Percentiles rank a stretch among this genome's conserved stretches.
phyloP scores from a whole-genome alignment of 176 grass and related monocot species.

The Paspalum notatum region DNA sequence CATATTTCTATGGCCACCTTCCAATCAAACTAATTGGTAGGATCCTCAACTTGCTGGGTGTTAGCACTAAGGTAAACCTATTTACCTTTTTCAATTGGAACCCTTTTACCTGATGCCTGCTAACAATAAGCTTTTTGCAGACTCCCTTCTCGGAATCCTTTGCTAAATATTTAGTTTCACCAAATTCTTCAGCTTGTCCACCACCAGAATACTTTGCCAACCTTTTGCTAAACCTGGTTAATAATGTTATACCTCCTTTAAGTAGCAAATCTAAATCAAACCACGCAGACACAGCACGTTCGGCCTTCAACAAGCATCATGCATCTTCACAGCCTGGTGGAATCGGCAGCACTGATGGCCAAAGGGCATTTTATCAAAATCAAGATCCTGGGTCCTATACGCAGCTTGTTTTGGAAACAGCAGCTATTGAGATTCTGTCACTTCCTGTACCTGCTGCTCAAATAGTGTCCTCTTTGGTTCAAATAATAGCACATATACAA shows the following conservation, averaged over 20 bases:
- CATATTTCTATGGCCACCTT: conserved; percentile 95
- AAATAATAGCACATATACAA: conserved; percentile 88
- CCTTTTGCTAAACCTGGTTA: conserved; percentile 89
- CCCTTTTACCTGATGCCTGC: conserved; percentile 22
- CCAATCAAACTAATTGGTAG: conserved; percentile 83
- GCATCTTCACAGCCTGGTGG: conserved; percentile 62
- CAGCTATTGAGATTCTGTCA: conserved; percentile 95
- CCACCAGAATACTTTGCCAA: conserved; percentile 93
- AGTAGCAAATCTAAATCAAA: conserved; percentile 85
- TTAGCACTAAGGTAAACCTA: conserved; percentile 80
- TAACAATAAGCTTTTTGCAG: conserved; percentile 53
- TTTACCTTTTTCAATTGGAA: conserved; percentile 9
- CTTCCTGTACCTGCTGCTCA: conserved; percentile 73
- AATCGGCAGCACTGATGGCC: conserved; percentile 59
- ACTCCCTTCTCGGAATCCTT: conserved; percentile 91
- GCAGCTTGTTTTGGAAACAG: conserved; percentile 96
- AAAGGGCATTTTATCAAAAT: conserved; percentile 96
- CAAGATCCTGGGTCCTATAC: conserved; percentile 99
- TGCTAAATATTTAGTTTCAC: conserved; percentile 61
- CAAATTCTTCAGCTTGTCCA: conserved; percentile 69
- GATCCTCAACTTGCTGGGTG: conserved; percentile 80
- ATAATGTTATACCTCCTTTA: conserved; percentile 95
- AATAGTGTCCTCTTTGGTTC: conserved; percentile 86
- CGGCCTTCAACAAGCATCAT: conserved; percentile 64
- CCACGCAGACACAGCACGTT: conserved; percentile 48